A percentile compares a stretch with the other conserved stretches of the same genome.
Conservation (phyloP, 2,329 filamentous ascomycete species). For the Acrocalymma vagum region DNA sequence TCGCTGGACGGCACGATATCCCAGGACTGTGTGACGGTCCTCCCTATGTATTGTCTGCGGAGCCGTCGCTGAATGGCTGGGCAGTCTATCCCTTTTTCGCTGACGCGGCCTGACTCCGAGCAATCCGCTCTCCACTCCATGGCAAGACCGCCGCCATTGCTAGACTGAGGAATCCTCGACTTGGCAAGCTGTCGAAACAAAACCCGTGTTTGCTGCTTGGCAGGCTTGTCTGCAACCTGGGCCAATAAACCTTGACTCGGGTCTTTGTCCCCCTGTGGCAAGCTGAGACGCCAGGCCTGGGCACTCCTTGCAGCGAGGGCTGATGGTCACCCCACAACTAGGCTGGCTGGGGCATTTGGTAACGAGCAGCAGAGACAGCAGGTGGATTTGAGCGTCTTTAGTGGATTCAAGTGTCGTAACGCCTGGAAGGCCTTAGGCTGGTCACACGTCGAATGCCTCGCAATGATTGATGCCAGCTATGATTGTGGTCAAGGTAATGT, state of each 20-base stretch:
- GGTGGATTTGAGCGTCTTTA: too few species aligned
- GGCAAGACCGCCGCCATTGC: conserved; percentile 26
- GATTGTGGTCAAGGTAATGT: too few species aligned
- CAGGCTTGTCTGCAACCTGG: conserved; percentile 40
- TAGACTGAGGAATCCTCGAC: conserved; percentile 23
- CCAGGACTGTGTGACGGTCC: background rate
- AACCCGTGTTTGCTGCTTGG: conserved; percentile 41
- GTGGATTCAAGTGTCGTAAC: too few species aligned
- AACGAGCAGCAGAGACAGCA: too few species aligned
- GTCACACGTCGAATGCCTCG: too few species aligned
- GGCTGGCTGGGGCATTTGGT: conserved; percentile 27
- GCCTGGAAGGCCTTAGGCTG: too few species aligned
- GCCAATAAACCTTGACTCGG: conserved; percentile 40
- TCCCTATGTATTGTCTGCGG: background rate
- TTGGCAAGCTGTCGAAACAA: conserved; percentile 41
- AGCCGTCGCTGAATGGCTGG: conserved; percentile 18
- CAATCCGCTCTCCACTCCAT: conserved; percentile 26
- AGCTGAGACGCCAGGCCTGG: conserved; percentile 36
- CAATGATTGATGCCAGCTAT: too few species aligned
- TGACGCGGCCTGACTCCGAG: conserved; percentile 42
- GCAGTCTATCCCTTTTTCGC: conserved; percentile 20
- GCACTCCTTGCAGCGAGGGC: conserved; percentile 23
- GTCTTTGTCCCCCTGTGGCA: conserved; percentile 39
- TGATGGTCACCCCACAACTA: conserved; percentile 23
- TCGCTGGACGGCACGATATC: conserved; percentile 1